Evolutionary conservation across 2,329 filamentous ascomycete genomes (phyloP).

Genomic region (Gnomoniopsis smithogilvyi): DNA sequence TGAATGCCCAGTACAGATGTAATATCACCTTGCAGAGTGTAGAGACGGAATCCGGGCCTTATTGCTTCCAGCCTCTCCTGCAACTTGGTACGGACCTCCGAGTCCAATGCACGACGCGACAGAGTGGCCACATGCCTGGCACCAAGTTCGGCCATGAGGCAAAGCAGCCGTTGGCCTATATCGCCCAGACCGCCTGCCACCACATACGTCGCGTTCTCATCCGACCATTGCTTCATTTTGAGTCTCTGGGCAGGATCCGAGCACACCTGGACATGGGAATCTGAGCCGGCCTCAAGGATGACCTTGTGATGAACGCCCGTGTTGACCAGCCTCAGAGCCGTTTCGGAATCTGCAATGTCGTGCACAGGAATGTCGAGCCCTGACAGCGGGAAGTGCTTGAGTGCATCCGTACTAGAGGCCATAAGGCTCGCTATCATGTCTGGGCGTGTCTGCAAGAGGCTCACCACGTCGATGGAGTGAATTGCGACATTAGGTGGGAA

Average conservation of each 20-base stretch:
- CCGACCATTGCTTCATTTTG: not conserved
- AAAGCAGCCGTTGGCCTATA: constrained; percentile 17
- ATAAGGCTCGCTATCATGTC: not conserved
- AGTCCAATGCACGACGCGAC: constrained; percentile 11
- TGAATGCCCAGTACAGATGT: not conserved
- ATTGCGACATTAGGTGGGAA: not conserved
- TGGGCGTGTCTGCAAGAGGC: not conserved
- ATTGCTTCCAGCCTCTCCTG: not conserved
- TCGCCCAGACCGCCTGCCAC: constrained; percentile 21
- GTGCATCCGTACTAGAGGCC: not conserved
- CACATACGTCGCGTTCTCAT: constrained; percentile 15
- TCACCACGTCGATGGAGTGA: not conserved
- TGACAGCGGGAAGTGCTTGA: not conserved
- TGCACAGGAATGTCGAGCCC: not conserved
- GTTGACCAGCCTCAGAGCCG: constrained; percentile 12
- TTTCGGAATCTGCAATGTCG: not conserved
- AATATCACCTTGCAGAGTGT: not conserved
- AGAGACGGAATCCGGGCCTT: not conserved
- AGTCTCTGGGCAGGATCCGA: not conserved
- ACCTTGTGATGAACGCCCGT: constrained; percentile 3
- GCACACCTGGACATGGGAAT: not conserved
- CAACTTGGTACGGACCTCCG: not conserved
- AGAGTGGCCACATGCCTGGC: constrained; percentile 19
- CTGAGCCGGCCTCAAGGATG: constrained; percentile 1
- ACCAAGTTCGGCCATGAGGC: constrained; percentile 18